phyloP scores from a whole-genome alignment of 192 early-diverging fungal genomes.

The Podila epigama region DNA sequence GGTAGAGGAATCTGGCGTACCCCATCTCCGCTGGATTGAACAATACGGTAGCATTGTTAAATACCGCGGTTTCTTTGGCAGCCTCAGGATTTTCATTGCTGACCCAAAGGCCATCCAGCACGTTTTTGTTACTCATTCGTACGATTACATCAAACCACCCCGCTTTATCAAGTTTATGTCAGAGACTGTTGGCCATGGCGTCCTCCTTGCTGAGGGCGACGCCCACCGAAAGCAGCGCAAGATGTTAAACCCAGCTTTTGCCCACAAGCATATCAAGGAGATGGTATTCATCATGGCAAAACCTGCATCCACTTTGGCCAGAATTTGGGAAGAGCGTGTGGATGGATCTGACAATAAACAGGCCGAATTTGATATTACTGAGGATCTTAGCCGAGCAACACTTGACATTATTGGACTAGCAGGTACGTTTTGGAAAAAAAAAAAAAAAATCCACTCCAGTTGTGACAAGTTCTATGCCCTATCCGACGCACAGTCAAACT shows the following conservation, averaged over 20 bases:
- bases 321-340: slow-evolving; percentile 48
- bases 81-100: slow-evolving; percentile 48
- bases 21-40: slow-evolving; percentile 55
- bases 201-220: slow-evolving; percentile 61
- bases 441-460: too few relatives aligned
- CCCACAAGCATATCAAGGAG: slow-evolving; percentile 48
- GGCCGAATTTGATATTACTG: slow-evolving; percentile 49
- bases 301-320: slow-evolving; percentile 27
- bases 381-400: slow-evolving; percentile 48
- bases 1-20: slow-evolving; percentile 48
- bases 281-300: slow-evolving; percentile 53
- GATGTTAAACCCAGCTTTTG: slow-evolving; percentile 65
- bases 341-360: slow-evolving; percentile 16
- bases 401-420: slow-evolving; percentile 57
- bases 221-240: slow-evolving; percentile 61
- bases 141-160: slow-evolving; percentile 56
- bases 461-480: too few relatives aligned
- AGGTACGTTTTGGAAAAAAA: slow-evolving; percentile 9
- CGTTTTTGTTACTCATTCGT: slow-evolving; percentile 51
- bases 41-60: slow-evolving; percentile 58
- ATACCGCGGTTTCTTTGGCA: slow-evolving; percentile 57
- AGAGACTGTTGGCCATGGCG: slow-evolving; percentile 53
- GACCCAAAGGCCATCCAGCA: slow-evolving; percentile 57
- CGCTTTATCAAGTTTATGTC: slow-evolving; percentile 26
- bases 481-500: too few relatives aligned